These are phyloP conservation scores for Xylaria sp. DNA, from an alignment of 2,329 filamentous ascomycete species.

Conservation along the genomic window DNA sequence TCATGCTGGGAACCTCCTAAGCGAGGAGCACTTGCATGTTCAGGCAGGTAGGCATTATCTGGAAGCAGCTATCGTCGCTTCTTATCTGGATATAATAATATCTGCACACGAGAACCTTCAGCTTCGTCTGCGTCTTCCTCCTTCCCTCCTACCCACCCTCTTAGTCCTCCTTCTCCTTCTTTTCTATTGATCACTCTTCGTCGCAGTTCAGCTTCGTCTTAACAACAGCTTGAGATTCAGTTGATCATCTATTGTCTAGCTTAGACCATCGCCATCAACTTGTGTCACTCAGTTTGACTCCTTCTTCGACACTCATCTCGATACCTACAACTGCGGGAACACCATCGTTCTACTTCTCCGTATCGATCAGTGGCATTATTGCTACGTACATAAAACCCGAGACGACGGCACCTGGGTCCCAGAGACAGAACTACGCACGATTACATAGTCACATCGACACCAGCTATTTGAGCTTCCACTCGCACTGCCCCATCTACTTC, in stretches of 20 bases:
- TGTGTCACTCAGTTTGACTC: neutral
- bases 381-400: neutral
- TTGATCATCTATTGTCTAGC: neutral
- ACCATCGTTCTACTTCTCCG: too few relatives aligned
- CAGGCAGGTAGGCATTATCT: neutral
- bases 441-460: too few relatives aligned
- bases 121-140: neutral
- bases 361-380: neutral
- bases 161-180: neutral
- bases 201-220: neutral
- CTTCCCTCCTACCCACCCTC: neutral
- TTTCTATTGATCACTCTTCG: neutral
- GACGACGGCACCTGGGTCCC: neutral
- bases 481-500: too few relatives aligned
- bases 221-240: neutral
- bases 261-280: neutral
- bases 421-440: slow-evolving; percentile 3
- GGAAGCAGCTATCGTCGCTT: neutral
- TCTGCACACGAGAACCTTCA: neutral
- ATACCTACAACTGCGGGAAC: neutral
- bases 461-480: too few relatives aligned
- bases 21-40: neutral
- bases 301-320: neutral
- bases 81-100: neutral
- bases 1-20: neutral